Conservation (phyloP, 768 basidiomycete species). For the Peribolospora baueri region DNA sequence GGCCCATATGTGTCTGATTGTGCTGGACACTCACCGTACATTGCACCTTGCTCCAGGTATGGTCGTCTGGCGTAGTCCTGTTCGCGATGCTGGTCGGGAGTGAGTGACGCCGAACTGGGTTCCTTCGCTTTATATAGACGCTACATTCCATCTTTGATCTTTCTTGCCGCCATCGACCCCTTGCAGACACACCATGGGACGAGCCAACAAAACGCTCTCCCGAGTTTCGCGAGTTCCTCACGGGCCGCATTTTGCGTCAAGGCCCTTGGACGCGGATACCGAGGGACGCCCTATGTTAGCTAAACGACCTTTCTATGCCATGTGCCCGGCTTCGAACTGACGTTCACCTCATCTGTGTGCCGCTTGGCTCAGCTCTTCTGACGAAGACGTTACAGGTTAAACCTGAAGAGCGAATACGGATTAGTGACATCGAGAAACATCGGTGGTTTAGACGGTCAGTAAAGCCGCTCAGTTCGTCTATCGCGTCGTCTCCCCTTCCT, state of each 20-base stretch:
- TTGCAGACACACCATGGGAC: slow-evolving; percentile 87
- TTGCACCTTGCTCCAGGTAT: slow-evolving; percentile 16
- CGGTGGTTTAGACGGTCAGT: slow-evolving; percentile 50
- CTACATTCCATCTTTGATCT: not conserved
- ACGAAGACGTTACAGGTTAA: slow-evolving; percentile 47
- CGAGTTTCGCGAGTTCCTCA: slow-evolving; percentile 53
- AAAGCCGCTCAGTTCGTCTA: not conserved
- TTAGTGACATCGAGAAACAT: slow-evolving; percentile 34
- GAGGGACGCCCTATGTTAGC: slow-evolving; percentile 37
- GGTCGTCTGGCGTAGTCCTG: slow-evolving; percentile 85
- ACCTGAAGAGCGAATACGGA: slow-evolving; percentile 39
- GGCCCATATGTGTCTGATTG: no score
- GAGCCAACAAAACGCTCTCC: slow-evolving; percentile 54
- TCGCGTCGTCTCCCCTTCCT: not conserved
- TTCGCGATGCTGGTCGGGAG: slow-evolving; percentile 79
- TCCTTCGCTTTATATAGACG: not conserved
- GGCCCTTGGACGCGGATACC: slow-evolving; percentile 55
- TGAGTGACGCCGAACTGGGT: slow-evolving; percentile 17
- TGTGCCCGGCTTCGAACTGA: not conserved
- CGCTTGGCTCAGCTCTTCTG: slow-evolving; percentile 36
- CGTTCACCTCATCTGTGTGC: slow-evolving; percentile 12
- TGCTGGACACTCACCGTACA: no score
- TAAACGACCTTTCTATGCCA: not conserved
- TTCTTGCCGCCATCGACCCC: not conserved
- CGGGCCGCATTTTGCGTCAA: slow-evolving; percentile 46